These are phyloP conservation scores for Clonostachys chloroleuca DNA, from an alignment of 2,329 filamentous ascomycete species.

Conservation along the genomic window DNA sequence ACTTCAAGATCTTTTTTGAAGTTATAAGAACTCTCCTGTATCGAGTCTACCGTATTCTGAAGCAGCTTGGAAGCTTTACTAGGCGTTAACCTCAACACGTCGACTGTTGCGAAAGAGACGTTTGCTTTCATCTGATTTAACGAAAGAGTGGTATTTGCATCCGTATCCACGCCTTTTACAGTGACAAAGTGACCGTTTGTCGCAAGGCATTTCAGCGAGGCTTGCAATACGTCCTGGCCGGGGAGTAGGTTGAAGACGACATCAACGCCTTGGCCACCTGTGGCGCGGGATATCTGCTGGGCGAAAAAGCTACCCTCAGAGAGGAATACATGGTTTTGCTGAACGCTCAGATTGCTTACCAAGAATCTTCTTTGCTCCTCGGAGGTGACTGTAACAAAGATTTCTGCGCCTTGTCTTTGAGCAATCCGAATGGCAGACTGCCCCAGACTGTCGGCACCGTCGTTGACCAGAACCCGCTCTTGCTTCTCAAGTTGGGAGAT, in stretches of 20 bases:
- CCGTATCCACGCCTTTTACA: constrained; percentile 23
- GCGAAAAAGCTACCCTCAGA: constrained; percentile 18
- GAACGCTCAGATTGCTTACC: constrained; percentile 15
- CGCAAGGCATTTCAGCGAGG: constrained; percentile 26
- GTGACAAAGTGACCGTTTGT: constrained; percentile 25
- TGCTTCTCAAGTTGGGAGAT: constrained; percentile 15
- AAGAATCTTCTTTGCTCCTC: constrained; percentile 21
- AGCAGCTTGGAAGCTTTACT: too few species aligned
- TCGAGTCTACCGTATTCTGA: too few species aligned
- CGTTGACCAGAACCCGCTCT: constrained; percentile 21
- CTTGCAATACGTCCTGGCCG: constrained; percentile 18
- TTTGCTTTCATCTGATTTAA: constrained; percentile 10
- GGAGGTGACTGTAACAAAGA: constrained; percentile 11
- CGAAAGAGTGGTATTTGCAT: constrained; percentile 2
- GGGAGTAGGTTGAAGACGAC: constrained; percentile 23
- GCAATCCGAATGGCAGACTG: constrained; percentile 21
- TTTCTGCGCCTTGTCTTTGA: constrained; percentile 13
- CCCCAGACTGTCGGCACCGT: constrained; percentile 23
- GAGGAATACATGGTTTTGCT: constrained; percentile 20
- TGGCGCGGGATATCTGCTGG: constrained; percentile 14
- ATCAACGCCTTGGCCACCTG: constrained; percentile 21
- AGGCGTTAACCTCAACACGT: not conserved
- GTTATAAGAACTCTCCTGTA: too few species aligned
- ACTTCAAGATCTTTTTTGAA: not conserved
- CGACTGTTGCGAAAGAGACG: constrained; percentile 7